Evolutionary conservation across 257 asterid species (phyloP), one percentile per base, ranked within the genome.

Genomic region (Penstemon newberryi): DNA sequence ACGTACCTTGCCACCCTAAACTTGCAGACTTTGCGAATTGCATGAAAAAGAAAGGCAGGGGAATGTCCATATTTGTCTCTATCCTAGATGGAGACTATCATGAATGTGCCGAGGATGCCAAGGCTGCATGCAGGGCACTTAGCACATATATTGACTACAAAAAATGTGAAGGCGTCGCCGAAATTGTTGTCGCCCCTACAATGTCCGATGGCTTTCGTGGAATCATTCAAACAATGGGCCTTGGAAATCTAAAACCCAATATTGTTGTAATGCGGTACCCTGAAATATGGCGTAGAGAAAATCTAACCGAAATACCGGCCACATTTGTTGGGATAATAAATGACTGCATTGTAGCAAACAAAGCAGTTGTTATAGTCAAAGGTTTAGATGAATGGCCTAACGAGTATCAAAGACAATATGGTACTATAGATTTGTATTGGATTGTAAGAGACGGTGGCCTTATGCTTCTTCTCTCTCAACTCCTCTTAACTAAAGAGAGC

Each of bases 301-400:
- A 90, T 74, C 71, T 90, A 54, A 86, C 80, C 0, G 95, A 93
- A 78, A 93, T 93, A 56, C 99, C 99, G 0, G 88, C 91, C 40
- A 90, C 95, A 10, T 93, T 93, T 15, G 96, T 93, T 3, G 96
- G 93, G 40, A 93, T 93, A 43, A 93, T 93, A 55, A 93, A 89
- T 45, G 99, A 93, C 60, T 93, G 99, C 82, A 90, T 90, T 7
- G 99, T 93, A 37, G 99, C 99, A 0, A 93, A 93, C 81, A 93
- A 90, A 75, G 99, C 99, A 0, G 99, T 93, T 10, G 99, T 93
- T 51, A 93, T 87, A 4, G 97, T 93, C 6, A 93, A 93, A 79
- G 99, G 99, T 53, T 91, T 93, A 0, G 99, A 93, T 13, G 99
- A 93, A 80, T 93, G 99, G 99, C 99, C 99, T 0, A 93, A 93